Conservation (phyloP, 106 monocot genomes). For the Gastrodia elata region DNA sequence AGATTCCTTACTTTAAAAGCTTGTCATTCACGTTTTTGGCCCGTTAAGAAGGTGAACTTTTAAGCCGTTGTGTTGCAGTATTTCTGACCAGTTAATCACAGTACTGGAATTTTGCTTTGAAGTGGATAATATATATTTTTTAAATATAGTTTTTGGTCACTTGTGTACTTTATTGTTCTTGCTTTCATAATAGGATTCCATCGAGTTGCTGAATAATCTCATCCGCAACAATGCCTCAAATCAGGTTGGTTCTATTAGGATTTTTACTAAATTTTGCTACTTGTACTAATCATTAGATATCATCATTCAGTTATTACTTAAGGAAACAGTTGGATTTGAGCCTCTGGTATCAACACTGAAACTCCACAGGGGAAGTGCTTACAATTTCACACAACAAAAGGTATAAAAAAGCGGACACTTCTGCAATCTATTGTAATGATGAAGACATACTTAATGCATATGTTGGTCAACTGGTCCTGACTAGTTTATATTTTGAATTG, state of each 20-base stretch:
- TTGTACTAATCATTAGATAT: slow-evolving; percentile 11
- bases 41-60: neutral
- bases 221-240: slow-evolving; percentile 82
- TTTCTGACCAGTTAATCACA: neutral
- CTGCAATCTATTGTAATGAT: neutral
- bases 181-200: slow-evolving; percentile 64
- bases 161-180: neutral
- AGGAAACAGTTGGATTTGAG: slow-evolving; percentile 86
- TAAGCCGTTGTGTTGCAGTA: neutral
- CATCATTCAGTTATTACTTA: slow-evolving; percentile 58
- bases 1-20: neutral
- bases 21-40: neutral
- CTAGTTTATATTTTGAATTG: slow-evolving; percentile 2
- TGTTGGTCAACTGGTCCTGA: neutral
- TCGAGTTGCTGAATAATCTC: slow-evolving; percentile 91
- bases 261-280: neutral
- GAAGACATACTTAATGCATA: neutral
- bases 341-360: slow-evolving; percentile 77
- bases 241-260: slow-evolving; percentile 39
- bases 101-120: neutral
- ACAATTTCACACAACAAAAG: slow-evolving; percentile 99
- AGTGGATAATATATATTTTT: neutral
- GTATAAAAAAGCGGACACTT: slow-evolving; percentile 20
- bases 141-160: neutral
- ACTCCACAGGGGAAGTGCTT: slow-evolving; percentile 89